Base-by-base conservation (phyloP, 2,329 filamentous ascomycete species). In the Cladosporium phlei region DNA sequence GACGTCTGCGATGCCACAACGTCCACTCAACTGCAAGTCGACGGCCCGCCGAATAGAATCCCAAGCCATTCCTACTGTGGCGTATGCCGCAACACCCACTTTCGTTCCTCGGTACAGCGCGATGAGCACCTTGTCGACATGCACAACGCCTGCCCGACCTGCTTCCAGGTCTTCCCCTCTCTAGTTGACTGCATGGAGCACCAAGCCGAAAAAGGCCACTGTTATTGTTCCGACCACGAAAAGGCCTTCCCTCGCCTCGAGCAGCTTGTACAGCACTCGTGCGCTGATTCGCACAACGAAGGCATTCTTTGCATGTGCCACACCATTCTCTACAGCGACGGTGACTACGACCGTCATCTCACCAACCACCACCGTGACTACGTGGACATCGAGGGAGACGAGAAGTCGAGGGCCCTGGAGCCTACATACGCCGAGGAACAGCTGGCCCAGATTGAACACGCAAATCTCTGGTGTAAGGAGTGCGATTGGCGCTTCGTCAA, bases 151-250 rank as follows among this genome's bases (percentile, higher is more conserved):
- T 55, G 52, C 19, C 48, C 53, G n/a, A 30, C 20, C 14, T 55
- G 53, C 22, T 17, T 25, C 7, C 43, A 52, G 38, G 37, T 34
- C 1, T 55, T 51, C 40, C 2, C 22, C 28, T 28, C 20, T 12
- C 5, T 5, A 8, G n/a, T 5, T 4, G 38, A 47, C 16, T 37
- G 39, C 9, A 9, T 19, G 3, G 38, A 28, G 9, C 54, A 56
- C 25, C 47, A 52, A 20, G 40, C 30, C 11, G 30, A 22, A 2
- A 21, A 38, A 3, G 35, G 22, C 10, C 52, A 56, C 28, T 52
- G 35, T 28, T 56, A 46, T 16, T 56, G 54, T 28, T 20, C 39
- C 11, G 48, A 53, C 11, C 49, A 53, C 16, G 12, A 48, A 14
- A 10, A 17, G 10, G 27, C 20, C 2, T 54, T 52, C 44, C 7